Evolutionary conservation across 139 green algal species (phyloP), one percentile per base, ranked within the genome.

Genomic region (Parachlorella kessleri): DNA sequence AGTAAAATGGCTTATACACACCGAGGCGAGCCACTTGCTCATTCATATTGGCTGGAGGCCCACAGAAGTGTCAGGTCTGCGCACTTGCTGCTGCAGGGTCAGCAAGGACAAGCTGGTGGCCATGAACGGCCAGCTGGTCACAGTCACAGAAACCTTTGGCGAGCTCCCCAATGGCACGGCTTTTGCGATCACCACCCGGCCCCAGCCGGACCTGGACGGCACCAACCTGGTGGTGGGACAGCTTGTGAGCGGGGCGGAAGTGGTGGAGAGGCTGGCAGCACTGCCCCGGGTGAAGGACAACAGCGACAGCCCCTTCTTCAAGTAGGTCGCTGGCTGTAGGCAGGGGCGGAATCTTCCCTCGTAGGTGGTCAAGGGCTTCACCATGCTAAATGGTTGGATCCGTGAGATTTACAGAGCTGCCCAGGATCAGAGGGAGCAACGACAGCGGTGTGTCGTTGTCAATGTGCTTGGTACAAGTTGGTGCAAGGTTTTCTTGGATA

Each of bases 221-320:
- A 91, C 84, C 8, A 88, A 92, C 66, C 70, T 93, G 53, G 81
- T 91, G 7, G 78, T 93, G 35, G 89, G 89, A 1, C 63, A 53
- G 6, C 86, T 93, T 36, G 86, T 92, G n/a, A 59, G 48, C 48
- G 89, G 89, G 36, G 77, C 85, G 76, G 83, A 91, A 2, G 53
- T 86, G 8, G 83, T 93, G 38, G n/a, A 83, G 21, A 14, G 66
- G 8, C 41, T 93, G 10, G 65, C 78, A 4, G 41, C 26, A 24
- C 66, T 92, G 71, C 87, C 87, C 21, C 48, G 83, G 9, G 87
- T 91, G 28, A 90, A 88, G 72, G 70, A 89, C 81, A 91, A 91
- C 67, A 73, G 72, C 24, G 66, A 41, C 39, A 82, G 65, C 7
- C 76, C 84, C 40, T 91, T 88, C 75, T 89, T 91, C 76, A 87